Evolutionary conservation across 2,329 filamentous ascomycete species (phyloP).

Genomic region (Allantophomopsis cytisporea): DNA sequence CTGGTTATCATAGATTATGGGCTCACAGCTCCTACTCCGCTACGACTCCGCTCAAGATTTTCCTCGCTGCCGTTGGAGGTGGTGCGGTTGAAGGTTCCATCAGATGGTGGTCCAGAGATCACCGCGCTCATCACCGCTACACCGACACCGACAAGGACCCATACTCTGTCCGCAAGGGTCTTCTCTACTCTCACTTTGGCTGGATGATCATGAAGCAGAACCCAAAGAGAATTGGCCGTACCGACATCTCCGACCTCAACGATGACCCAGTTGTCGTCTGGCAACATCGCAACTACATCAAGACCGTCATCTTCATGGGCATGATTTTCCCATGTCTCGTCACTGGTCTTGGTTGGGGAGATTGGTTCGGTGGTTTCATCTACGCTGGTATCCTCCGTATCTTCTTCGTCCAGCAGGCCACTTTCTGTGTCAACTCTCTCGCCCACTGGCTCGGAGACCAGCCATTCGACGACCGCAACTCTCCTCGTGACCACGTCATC

Average conservation of each 20-base stretch:
- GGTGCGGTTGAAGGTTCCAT: conserved; percentile 75
- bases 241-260: conserved; percentile 75
- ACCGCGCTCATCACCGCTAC: conserved; percentile 78
- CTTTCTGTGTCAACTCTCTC: conserved; percentile 81
- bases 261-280: conserved; percentile 70
- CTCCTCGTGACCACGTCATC: conserved; percentile 71
- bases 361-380: conserved; percentile 66
- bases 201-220: conserved; percentile 92
- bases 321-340: conserved; percentile 60
- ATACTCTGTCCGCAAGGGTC: conserved; percentile 76
- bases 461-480: conserved; percentile 83
- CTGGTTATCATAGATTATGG: conserved; percentile 71
- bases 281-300: conserved; percentile 76
- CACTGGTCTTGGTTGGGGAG: conserved; percentile 62
- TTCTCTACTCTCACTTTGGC: conserved; percentile 68
- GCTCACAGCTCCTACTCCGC: conserved; percentile 73
- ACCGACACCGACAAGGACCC: conserved; percentile 84
- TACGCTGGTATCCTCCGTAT: conserved; percentile 73
- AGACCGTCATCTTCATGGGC: conserved; percentile 61
- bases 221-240: conserved; percentile 70
- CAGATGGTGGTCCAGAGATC: conserved; percentile 75
- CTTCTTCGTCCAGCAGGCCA: conserved; percentile 80
- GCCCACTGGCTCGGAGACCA: conserved; percentile 84
- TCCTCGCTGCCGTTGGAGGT: conserved; percentile 64
- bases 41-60: conserved; percentile 57